Conservation (phyloP, 2,329 filamentous ascomycete genomes). For the Nigrospora sphaerica region DNA sequence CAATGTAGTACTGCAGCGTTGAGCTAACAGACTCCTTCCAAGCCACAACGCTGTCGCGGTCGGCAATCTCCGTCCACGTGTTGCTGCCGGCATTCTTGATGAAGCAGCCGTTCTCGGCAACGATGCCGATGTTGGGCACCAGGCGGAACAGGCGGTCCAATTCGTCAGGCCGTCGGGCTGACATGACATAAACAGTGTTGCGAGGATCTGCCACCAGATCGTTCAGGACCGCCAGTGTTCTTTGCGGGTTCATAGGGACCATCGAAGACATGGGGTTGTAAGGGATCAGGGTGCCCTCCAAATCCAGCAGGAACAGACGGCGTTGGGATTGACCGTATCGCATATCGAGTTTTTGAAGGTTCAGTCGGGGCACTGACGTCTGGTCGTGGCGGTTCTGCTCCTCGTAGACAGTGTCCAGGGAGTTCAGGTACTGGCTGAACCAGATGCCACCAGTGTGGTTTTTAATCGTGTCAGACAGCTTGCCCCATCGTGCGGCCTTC, state of each 20-base stretch:
- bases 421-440: constrained; percentile 68
- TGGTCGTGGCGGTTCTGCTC: constrained; percentile 82
- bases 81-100: constrained; percentile 62
- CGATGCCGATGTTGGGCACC: constrained; percentile 77
- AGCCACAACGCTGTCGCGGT: constrained; percentile 58
- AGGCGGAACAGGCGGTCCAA: constrained; percentile 80
- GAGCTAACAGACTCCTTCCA: constrained; percentile 82
- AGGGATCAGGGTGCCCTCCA: constrained; percentile 85
- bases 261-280: constrained; percentile 81
- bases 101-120: constrained; percentile 93
- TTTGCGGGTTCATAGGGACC: constrained; percentile 75
- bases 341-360: constrained; percentile 54
- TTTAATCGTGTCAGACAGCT: constrained; percentile 65
- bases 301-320: constrained; percentile 84
- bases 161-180: constrained; percentile 77
- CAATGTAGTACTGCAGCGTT: constrained; percentile 83
- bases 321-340: constrained; percentile 60
- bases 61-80: constrained; percentile 72
- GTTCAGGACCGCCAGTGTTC: constrained; percentile 74
- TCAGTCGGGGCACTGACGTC: constrained; percentile 79
- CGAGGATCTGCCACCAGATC: constrained; percentile 72
- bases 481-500: constrained; percentile 66
- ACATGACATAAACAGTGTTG: constrained; percentile 93
- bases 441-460: constrained; percentile 80
- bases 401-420: constrained; percentile 69